Conservation (phyloP, 345 rosid genomes). For the Aurinia saxatilis region DNA sequence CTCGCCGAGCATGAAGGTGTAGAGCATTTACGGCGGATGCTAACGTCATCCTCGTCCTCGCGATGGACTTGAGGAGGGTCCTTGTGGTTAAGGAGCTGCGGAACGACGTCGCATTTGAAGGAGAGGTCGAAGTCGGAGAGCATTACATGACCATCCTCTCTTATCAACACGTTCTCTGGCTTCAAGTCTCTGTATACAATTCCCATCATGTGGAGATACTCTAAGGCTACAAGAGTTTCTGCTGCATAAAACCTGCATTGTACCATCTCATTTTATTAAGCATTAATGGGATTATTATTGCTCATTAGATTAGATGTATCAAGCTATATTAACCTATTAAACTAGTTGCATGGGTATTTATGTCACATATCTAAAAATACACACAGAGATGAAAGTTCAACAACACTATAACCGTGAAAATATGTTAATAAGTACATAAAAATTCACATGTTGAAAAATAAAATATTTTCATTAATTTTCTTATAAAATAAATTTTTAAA, state of each 20-base stretch:
- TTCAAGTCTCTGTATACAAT: constrained; percentile 65
- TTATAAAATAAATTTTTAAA: not conserved
- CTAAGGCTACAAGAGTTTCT: constrained; percentile 55
- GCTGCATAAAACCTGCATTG: constrained; percentile 62
- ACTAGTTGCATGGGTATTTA: too few relatives aligned
- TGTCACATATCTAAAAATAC: too few relatives aligned
- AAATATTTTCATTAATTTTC: not conserved
- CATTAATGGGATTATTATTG: not conserved
- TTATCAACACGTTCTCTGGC: constrained; percentile 63
- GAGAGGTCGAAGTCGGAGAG: constrained; percentile 77
- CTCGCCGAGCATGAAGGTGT: constrained; percentile 51
- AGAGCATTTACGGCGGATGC: constrained; percentile 31
- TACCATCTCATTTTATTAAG: not conserved
- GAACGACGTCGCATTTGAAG: constrained; percentile 84
- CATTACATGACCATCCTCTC: constrained; percentile 74
- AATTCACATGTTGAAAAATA: not conserved
- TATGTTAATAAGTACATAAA: too few relatives aligned
- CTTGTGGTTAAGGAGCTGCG: constrained; percentile 40
- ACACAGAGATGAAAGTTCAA: too few relatives aligned
- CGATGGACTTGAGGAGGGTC: not conserved
- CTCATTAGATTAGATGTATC: not conserved
- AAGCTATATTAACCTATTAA: too few relatives aligned
- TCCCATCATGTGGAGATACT: constrained; percentile 82
- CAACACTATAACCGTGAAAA: too few relatives aligned
- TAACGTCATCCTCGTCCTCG: constrained; percentile 9